Evolutionary conservation across 306 rosid species (phyloP).

Genomic region (Boehmeria nivea): DNA sequence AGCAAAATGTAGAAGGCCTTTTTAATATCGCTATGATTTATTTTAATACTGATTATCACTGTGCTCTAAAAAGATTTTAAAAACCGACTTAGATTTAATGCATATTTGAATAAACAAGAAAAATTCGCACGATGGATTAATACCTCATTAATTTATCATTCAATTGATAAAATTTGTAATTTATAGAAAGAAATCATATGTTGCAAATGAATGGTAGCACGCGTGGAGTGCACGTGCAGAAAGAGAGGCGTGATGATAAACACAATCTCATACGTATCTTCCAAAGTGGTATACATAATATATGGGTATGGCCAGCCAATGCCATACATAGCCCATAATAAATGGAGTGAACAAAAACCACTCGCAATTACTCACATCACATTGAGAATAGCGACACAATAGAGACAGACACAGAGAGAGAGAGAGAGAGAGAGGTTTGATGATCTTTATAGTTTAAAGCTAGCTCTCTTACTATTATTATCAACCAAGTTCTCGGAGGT

Average conservation of each 20-base stretch:
- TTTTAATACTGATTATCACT: too few relatives aligned
- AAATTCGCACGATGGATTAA: too few relatives aligned
- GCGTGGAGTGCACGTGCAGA: slow-evolving; percentile 19
- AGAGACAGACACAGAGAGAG: not conserved
- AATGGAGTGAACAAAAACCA: slow-evolving; percentile 23
- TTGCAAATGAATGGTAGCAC: not conserved
- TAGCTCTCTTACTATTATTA: too few relatives aligned
- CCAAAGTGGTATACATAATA: slow-evolving; percentile 27
- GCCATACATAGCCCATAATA: slow-evolving; percentile 12
- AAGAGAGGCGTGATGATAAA: not conserved
- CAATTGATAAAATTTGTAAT: too few relatives aligned
- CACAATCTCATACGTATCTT: slow-evolving; percentile 8
- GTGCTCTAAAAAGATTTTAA: too few relatives aligned
- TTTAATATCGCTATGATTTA: too few relatives aligned
- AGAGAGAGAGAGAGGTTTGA: not conserved
- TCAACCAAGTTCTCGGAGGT: slow-evolving; percentile 18
- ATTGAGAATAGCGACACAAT: slow-evolving; percentile 11
- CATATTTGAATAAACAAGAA: too few relatives aligned
- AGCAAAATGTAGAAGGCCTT: too few relatives aligned
- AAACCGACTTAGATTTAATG: too few relatives aligned
- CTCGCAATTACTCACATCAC: slow-evolving; percentile 8
- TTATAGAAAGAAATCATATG: too few relatives aligned
- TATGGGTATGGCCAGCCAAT: slow-evolving; percentile 16
- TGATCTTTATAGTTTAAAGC: too few relatives aligned
- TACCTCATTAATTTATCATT: too few relatives aligned